These are phyloP conservation scores for Cercospora janseana DNA, from an alignment of 2,329 filamentous ascomycete species.

Conservation along the genomic window DNA sequence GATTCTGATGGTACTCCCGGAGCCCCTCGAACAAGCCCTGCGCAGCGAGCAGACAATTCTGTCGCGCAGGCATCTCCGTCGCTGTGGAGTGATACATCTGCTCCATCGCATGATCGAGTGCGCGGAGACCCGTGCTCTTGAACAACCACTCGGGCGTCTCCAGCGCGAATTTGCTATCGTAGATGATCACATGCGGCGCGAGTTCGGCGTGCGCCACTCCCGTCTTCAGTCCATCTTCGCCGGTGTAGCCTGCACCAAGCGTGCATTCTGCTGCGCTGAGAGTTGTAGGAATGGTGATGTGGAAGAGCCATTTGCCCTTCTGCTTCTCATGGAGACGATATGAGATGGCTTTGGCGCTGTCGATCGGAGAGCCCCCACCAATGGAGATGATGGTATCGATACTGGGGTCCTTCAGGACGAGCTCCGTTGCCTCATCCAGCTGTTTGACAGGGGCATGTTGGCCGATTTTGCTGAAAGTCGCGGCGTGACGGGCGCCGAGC, in stretches of 20 bases:
- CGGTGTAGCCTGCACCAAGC: constrained; percentile 53
- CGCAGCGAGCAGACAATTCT: constrained; percentile 47
- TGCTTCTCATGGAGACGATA: constrained; percentile 45
- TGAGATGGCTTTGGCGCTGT: constrained; percentile 50
- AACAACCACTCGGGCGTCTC: constrained; percentile 53
- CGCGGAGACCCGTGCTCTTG: constrained; percentile 53
- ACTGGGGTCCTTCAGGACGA: constrained; percentile 45
- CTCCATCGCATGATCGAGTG: constrained; percentile 58
- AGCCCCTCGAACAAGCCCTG: constrained; percentile 50
- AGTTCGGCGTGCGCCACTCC: constrained; percentile 46
- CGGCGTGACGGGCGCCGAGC: constrained; percentile 52
- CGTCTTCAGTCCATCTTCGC: constrained; percentile 48
- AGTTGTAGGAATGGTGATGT: constrained; percentile 52
- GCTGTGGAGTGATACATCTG: constrained; percentile 52
- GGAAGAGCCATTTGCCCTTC: constrained; percentile 43
- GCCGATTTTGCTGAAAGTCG: constrained; percentile 56
- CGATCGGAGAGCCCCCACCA: constrained; percentile 57
- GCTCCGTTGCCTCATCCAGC: constrained; percentile 52
- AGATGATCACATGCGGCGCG: constrained; percentile 51
- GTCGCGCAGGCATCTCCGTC: constrained; percentile 52
- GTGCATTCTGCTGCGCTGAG: constrained; percentile 57
- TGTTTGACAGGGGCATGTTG: constrained; percentile 57
- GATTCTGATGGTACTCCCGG: constrained; percentile 47
- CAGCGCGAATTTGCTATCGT: constrained; percentile 52
- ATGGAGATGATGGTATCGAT: constrained; percentile 57